These are phyloP conservation scores for Coffea humblotiana DNA, from an alignment of 305 asterid genomes.

Conservation along the genomic window DNA sequence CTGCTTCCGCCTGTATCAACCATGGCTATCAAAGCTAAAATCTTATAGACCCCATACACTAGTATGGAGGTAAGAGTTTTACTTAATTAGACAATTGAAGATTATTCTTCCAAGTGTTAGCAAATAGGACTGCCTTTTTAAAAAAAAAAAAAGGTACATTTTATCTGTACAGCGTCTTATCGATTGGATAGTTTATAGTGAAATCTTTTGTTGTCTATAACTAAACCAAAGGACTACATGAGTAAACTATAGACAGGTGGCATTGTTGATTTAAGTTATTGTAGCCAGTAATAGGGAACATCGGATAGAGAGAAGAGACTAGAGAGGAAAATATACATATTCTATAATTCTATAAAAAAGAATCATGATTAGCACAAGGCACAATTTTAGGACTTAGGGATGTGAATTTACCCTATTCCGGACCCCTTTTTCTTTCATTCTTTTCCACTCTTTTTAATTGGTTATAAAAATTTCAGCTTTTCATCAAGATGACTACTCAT, in stretches of 20 bases:
- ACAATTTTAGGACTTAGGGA: neutral
- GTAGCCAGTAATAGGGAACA: neutral
- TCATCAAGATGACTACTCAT: neutral
- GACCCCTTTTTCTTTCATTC: neutral
- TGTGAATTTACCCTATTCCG: neutral
- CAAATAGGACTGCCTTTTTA: neutral
- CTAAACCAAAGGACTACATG: neutral
- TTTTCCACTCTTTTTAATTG: no score
- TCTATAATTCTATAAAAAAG: neutral
- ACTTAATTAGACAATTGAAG: neutral
- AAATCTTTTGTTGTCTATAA: no score
- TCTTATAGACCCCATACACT: neutral
- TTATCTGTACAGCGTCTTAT: neutral
- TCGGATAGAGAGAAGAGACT: neutral
- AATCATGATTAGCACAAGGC: neutral
- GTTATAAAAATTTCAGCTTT: neutral
- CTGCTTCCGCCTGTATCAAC: conserved; percentile 61
- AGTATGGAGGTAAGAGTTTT: neutral
- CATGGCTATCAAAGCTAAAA: neutral
- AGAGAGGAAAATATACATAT: neutral
- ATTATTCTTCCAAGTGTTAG: neutral
- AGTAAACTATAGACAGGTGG: neutral
- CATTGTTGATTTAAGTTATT: neutral
- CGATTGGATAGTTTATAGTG: neutral
- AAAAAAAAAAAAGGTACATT: neutral